These are phyloP conservation scores for Aphanomyces euteiches DNA, from an alignment of 352 stramenopile genomes.

Conservation along the genomic window DNA sequence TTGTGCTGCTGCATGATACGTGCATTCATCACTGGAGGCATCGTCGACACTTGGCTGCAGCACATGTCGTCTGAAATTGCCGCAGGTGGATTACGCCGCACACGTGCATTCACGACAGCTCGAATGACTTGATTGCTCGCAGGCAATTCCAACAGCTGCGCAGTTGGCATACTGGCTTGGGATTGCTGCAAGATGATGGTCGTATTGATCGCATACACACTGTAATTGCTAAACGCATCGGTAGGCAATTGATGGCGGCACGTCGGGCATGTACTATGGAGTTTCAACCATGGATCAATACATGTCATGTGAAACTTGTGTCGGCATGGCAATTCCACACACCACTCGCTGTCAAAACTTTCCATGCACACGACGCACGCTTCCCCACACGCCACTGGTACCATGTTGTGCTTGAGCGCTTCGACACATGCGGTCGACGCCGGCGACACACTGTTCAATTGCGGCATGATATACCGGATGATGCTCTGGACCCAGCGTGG, in stretches of 20 bases:
- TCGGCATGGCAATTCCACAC: conserved; percentile 63
- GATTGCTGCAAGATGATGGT: conserved; percentile 85
- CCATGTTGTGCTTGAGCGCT: conserved; percentile 48
- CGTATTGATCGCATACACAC: conserved; percentile 86
- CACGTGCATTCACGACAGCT: conserved; percentile 78
- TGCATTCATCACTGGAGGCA: conserved; percentile 72
- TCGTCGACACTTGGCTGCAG: conserved; percentile 41
- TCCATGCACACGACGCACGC: conserved; percentile 85
- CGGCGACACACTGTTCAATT: conserved; percentile 80
- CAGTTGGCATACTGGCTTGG: conserved; percentile 67
- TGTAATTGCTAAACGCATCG: conserved; percentile 81
- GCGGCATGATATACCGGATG: conserved; percentile 86
- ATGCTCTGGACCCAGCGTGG: conserved; percentile 87
- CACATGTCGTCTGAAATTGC: conserved; percentile 37
- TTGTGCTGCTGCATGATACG: conserved; percentile 59
- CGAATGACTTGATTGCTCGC: conserved; percentile 84
- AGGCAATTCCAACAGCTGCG: conserved; percentile 71
- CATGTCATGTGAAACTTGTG: conserved; percentile 78
- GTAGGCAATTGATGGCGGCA: conserved; percentile 77
- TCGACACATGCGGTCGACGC: conserved; percentile 59
- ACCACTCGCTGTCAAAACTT: conserved; percentile 41
- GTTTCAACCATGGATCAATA: conserved; percentile 83
- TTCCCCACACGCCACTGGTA: conserved; percentile 31
- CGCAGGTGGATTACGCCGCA: conserved; percentile 39
- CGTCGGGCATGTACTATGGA: conserved; percentile 81